Conservation (phyloP, 1,139 yeast genomes). For the Suhomyces ambrosiae region DNA sequence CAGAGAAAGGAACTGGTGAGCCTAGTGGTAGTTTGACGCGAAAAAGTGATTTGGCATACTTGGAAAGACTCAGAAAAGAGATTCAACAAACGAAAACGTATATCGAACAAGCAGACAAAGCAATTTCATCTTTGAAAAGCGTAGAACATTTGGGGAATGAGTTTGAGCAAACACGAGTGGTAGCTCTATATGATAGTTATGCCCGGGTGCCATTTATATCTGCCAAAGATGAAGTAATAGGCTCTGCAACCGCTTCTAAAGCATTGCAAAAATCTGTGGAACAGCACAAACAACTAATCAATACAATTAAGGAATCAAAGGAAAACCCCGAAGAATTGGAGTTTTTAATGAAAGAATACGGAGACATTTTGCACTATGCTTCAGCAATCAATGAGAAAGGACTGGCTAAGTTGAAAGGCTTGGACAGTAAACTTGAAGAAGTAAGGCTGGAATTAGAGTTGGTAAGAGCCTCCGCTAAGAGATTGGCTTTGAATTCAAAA, state of each 20-base stretch:
- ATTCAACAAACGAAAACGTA: slow-evolving; percentile 29
- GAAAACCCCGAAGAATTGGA: slow-evolving; percentile 2
- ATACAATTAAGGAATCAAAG: not conserved
- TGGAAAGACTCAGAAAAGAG: slow-evolving; percentile 31
- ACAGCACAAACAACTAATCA: slow-evolving; percentile 20
- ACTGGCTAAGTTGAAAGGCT: slow-evolving; percentile 3
- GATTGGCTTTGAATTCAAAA: not conserved
- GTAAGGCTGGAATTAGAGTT: slow-evolving; percentile 1
- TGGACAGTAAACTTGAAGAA: slow-evolving; percentile 6
- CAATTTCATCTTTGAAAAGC: slow-evolving; percentile 19
- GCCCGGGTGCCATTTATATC: slow-evolving; percentile 34
- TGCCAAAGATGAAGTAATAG: slow-evolving; percentile 41
- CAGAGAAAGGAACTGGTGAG: no score
- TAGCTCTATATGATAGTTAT: slow-evolving; percentile 32
- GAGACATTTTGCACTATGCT: slow-evolving; percentile 6
- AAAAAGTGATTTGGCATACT: slow-evolving; percentile 19
- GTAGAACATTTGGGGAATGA: slow-evolving; percentile 2
- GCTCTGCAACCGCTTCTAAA: slow-evolving; percentile 36
- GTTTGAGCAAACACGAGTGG: slow-evolving; percentile 5
- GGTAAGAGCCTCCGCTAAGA: not conserved
- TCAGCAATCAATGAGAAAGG: slow-evolving; percentile 6
- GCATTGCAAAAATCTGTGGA: slow-evolving; percentile 22
- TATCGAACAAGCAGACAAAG: slow-evolving; percentile 33
- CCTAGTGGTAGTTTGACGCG: no score
- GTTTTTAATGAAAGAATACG: slow-evolving; percentile 13